These are phyloP conservation scores for Cladorrhinum sp. DNA, from an alignment of 2,329 filamentous ascomycete genomes.

Conservation along the genomic window DNA sequence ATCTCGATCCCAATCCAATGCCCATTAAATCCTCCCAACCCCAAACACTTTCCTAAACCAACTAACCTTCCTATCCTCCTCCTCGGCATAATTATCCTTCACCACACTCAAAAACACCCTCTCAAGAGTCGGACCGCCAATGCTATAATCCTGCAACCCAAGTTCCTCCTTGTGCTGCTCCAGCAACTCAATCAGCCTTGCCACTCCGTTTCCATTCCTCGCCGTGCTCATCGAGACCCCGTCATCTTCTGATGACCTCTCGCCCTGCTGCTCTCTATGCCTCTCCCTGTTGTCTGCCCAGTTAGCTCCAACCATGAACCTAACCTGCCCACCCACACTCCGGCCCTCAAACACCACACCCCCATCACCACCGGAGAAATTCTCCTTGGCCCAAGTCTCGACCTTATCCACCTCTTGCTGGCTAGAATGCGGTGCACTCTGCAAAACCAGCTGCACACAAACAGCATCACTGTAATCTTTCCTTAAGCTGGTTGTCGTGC, in stretches of 20 bases:
- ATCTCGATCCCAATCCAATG: too few relatives aligned
- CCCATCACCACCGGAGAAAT: slow-evolving; percentile 38
- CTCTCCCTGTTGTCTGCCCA: neutral
- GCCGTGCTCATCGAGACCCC: neutral
- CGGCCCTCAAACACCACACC: slow-evolving; percentile 55
- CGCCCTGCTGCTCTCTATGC: neutral
- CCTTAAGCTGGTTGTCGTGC: slow-evolving; percentile 56
- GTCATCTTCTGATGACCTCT: neutral
- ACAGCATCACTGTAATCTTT: slow-evolving; percentile 59
- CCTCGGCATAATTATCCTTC: slow-evolving; percentile 57
- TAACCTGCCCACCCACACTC: slow-evolving; percentile 62
- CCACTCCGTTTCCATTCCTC: slow-evolving; percentile 11
- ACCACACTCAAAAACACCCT: slow-evolving; percentile 69
- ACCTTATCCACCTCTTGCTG: slow-evolving; percentile 55
- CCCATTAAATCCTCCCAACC: neutral
- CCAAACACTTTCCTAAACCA: slow-evolving; percentile 13
- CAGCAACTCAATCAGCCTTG: slow-evolving; percentile 42
- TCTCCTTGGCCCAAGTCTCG: slow-evolving; percentile 50
- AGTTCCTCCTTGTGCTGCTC: slow-evolving; percentile 56
- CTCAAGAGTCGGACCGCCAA: slow-evolving; percentile 65
- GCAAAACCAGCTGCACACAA: slow-evolving; percentile 61
- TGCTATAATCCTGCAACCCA: slow-evolving; percentile 63
- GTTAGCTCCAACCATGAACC: slow-evolving; percentile 54
- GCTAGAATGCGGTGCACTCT: slow-evolving; percentile 54
- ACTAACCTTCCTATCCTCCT: slow-evolving; percentile 40